Base-by-base conservation (phyloP, 257 asterid genomes). In the Paulownia fortunei region DNA sequence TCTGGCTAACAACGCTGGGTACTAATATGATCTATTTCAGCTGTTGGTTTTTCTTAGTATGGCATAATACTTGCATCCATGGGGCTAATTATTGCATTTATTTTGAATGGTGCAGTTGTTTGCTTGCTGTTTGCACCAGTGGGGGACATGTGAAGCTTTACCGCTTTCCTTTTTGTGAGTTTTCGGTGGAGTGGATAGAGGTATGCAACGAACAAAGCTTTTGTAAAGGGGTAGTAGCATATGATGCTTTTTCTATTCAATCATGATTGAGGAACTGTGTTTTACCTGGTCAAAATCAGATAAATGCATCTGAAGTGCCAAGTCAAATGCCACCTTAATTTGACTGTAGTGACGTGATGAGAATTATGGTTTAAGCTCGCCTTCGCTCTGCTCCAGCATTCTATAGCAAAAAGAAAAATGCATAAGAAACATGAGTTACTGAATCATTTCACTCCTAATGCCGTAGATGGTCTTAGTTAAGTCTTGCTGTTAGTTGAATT, bases 121-220 rank as follows among this genome's bases (percentile, higher is more conserved):
- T 95, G 90, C 96, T 95, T 82, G 97, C 99, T 65, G 89, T 95
- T 76, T 95, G 99, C 86, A 90, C 98, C 54, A 83, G 89, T 8
- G 87, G 78, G 21, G 99, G 98, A 63, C 89, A 73, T 24, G 97
- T 90, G 77, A 93, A 87, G 82, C 81, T 95, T 82, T 93, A 89
- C 77, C 92, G 97, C 9, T 83, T 86, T 87, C 96, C 94, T 19
- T 89, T 84, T 78, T 83, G 96, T 34, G 98, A 94, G 84, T 89
- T 83, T 69, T 82, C 89, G 6, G 83, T 83, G 54, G 97, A 95
- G 87, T 95, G 99, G 97, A 59, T 88, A 46, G 96, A 95, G 97
- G 98, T 94, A 83, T 72, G 82, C 59, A 67, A 46, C 46, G 12
- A 71, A 52, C 5, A 24, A 71, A 59, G 13, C 59, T 67, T 74